Evolutionary conservation across 805 yeast species (phyloP).

Genomic region (Phaffomyces thermotolerans): DNA sequence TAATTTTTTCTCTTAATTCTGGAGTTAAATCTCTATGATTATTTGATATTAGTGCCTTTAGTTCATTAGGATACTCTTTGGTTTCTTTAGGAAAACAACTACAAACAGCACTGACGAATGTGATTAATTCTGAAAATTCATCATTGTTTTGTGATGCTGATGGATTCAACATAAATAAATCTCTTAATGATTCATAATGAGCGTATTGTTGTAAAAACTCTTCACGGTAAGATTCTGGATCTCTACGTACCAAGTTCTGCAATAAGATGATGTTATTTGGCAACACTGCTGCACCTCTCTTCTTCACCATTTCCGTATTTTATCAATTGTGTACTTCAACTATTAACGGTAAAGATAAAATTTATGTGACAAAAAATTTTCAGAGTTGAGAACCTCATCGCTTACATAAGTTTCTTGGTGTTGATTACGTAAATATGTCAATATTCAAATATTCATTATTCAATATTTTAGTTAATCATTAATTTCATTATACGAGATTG

Average conservation of each 20-base stretch:
- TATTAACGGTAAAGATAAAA: not conserved
- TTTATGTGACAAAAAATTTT: constrained; percentile 6
- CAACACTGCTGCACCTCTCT: constrained; percentile 85
- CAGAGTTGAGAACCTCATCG: constrained; percentile 19
- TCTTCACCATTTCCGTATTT: constrained; percentile 58
- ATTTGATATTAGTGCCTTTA: constrained; percentile 56
- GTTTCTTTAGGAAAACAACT: constrained; percentile 87
- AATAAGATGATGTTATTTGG: constrained; percentile 88
- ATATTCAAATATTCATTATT: not conserved
- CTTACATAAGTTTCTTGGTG: constrained; percentile 6
- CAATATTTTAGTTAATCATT: too few species aligned
- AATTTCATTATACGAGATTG: not conserved
- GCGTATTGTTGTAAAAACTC: constrained; percentile 90
- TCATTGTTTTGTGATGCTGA: constrained; percentile 41
- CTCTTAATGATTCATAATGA: constrained; percentile 87
- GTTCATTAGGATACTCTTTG: constrained; percentile 72
- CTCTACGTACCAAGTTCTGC: constrained; percentile 89
- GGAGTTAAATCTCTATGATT: constrained; percentile 78
- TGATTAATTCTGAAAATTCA: constrained; percentile 69
- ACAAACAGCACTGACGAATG: constrained; percentile 90
- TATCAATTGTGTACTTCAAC: too few species aligned
- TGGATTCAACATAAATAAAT: constrained; percentile 68
- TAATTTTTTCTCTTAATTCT: constrained; percentile 86
- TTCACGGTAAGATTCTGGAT: constrained; percentile 89
- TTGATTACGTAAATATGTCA: not conserved